Base-by-base conservation (phyloP, 163 green algal genomes). In the Coccomyxa subellipsoidea region DNA sequence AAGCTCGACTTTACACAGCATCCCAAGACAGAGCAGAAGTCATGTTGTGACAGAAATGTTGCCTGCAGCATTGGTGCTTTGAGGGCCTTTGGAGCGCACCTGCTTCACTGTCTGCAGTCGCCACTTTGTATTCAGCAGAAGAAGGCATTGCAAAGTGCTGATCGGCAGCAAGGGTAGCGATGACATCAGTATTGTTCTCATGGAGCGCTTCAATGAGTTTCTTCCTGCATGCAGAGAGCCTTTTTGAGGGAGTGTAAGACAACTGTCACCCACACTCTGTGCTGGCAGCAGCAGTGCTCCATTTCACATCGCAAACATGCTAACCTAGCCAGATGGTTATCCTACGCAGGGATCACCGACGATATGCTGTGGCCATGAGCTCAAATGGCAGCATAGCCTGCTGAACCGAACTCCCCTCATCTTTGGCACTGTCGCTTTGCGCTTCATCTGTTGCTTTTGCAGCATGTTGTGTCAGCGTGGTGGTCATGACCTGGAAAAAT, bases 311-410 rank as follows among this genome's bases (percentile, higher is more conserved):
- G n/a, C n/a, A n/a, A n/a, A n/a, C n/a, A n/a, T n/a, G n/a, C n/a
- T n/a, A n/a, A n/a, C n/a, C n/a, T n/a, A n/a, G n/a, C n/a, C n/a
- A n/a, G n/a, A n/a, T n/a, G n/a, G n/a, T n/a, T n/a, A n/a, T n/a
- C n/a, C n/a, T n/a, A n/a, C n/a, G n/a, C n/a, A n/a, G n/a, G n/a
- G n/a, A n/a, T 59, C 34, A 40, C 78, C 92, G 85, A 6, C 93
- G 87, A 85, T 96, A 96, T 0, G 91, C 92, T 8, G 90, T 93
- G 3, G 90, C 93, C 82, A 93, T 90, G 34, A 95, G 79, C 7
- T 91, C 88, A 84, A 96, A 95, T 0, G 92, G 31, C 80, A 79
- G 2, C 4, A 31, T 7, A 0, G 40, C 76, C 18, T 83, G 69
- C 4, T 36, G 35, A 36, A 79, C 54, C 31, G 78, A 40, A 36